Conservation (phyloP, 257 asterid genomes). For the Jasminum sambac region DNA sequence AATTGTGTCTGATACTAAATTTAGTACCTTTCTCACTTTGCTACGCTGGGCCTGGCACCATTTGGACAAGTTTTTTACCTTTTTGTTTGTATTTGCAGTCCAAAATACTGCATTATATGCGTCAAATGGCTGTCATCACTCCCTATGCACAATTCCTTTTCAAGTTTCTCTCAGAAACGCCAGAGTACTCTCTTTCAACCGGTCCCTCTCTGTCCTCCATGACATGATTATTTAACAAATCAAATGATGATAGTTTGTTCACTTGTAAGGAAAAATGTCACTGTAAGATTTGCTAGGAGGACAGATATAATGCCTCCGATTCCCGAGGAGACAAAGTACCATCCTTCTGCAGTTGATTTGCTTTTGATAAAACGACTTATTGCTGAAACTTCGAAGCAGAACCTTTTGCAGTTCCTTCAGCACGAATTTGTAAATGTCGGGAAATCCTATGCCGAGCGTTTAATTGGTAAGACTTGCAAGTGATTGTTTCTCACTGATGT, state of each 20-base stretch:
- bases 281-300: conserved; percentile 70
- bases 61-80: conserved; percentile 11
- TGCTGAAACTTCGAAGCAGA: conserved; percentile 70
- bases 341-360: conserved; percentile 95
- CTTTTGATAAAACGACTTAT: conserved; percentile 87
- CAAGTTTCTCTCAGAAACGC: conserved; percentile 76
- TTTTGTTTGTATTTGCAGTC: conserved; percentile 56
- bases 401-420: conserved; percentile 82
- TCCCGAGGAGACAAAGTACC: conserved; percentile 88
- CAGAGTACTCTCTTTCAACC: conserved; percentile 55
- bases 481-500: background rate
- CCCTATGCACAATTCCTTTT: conserved; percentile 89
- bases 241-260: conserved; percentile 18
- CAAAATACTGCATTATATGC: conserved; percentile 89
- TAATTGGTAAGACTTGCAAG: conserved; percentile 59
- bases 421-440: conserved; percentile 88
- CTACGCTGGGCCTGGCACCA: background rate
- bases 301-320: conserved; percentile 90
- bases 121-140: conserved; percentile 95
- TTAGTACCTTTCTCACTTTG: conserved; percentile 4
- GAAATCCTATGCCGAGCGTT: conserved; percentile 77
- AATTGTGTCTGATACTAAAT: conserved; percentile 1
- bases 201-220: conserved; percentile 18
- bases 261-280: conserved; percentile 63
- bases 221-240: conserved; percentile 7